Percentiles rank a stretch among this genome's conserved stretches.
Conservation (phyloP, 768 basidiomycete genomes). For the Boletus sensibilis region DNA sequence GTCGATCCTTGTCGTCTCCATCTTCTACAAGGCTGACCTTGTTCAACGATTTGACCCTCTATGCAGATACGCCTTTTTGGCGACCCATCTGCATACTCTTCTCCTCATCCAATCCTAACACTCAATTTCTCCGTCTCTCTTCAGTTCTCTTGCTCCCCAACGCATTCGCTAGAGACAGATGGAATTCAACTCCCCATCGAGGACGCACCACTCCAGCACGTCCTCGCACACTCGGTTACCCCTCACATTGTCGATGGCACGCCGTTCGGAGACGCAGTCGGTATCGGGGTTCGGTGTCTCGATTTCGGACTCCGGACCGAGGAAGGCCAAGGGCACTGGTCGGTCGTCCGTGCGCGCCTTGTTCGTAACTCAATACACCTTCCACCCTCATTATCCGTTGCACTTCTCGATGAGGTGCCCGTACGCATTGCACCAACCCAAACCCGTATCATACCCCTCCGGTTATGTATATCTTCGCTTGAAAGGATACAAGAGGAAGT, state of each 20-base stretch:
- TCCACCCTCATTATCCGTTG: conserved; percentile 19
- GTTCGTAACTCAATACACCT: neutral
- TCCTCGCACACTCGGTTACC: conserved; percentile 52
- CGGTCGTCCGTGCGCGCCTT: conserved; percentile 33
- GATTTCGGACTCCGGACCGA: conserved; percentile 12
- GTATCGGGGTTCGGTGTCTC: conserved; percentile 57
- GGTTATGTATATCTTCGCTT: conserved; percentile 38
- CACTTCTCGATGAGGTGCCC: conserved; percentile 15
- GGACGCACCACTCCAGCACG: conserved; percentile 35
- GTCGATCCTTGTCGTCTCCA: neutral
- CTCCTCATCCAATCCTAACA: conserved; percentile 51
- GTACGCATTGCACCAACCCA: conserved; percentile 59
- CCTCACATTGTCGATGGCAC: conserved; percentile 75
- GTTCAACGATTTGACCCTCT: neutral
- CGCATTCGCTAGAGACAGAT: neutral
- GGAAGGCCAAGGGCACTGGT: conserved; percentile 50
- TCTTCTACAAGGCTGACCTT: neutral
- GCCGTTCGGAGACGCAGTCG: conserved; percentile 69
- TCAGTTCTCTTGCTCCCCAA: conserved; percentile 25
- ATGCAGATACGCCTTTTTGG: conserved; percentile 79
- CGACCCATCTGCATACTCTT: conserved; percentile 50
- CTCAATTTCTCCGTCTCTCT: conserved; percentile 51
- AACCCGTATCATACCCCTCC: conserved; percentile 57
- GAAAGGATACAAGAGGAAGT: conserved; percentile 33
- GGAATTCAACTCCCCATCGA: neutral